phyloP scores from a whole-genome alignment of 805 yeast species.

The Maudiozyma barnettii region DNA sequence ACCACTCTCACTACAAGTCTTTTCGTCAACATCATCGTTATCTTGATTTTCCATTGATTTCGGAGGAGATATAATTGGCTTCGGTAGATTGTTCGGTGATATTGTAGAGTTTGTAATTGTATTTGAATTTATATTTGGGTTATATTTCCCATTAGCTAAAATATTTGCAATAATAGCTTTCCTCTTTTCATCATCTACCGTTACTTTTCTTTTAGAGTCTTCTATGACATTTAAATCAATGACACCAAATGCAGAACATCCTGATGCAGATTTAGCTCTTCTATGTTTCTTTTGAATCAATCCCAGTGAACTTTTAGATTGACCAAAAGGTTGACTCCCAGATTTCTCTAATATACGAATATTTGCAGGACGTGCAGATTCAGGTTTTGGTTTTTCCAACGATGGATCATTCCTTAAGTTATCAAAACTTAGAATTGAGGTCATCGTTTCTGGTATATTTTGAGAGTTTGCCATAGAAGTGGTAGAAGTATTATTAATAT shows the following conservation, averaged over 20 bases:
- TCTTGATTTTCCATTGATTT: background rate
- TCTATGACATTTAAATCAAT: slow-evolving; percentile 24
- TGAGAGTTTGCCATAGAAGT: background rate
- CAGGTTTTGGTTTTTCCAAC: background rate
- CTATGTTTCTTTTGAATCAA: slow-evolving; percentile 13
- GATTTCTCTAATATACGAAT: background rate
- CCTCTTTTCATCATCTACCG: slow-evolving; percentile 10
- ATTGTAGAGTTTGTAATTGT: background rate
- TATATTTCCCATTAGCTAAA: background rate
- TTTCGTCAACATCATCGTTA: slow-evolving; percentile 15
- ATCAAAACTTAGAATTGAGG: slow-evolving; percentile 17
- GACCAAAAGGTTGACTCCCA: background rate
- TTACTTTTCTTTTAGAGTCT: slow-evolving; percentile 3
- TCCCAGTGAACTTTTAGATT: background rate
- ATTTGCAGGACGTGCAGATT: background rate
- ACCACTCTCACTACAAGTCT: slow-evolving; percentile 26
- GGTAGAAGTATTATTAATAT: background rate
- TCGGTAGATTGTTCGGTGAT: too few species aligned
- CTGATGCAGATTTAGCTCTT: slow-evolving; percentile 19
- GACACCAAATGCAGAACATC: slow-evolving; percentile 18
- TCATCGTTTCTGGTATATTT: slow-evolving; percentile 11
- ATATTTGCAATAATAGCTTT: background rate
- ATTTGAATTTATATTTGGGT: background rate
- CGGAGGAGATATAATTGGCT: background rate
- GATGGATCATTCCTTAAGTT: background rate